Evolutionary conservation across 2,329 filamentous ascomycete species (phyloP), one percentile per base, ranked within the genome.

Genomic region (Thielaviopsis populi): DNA sequence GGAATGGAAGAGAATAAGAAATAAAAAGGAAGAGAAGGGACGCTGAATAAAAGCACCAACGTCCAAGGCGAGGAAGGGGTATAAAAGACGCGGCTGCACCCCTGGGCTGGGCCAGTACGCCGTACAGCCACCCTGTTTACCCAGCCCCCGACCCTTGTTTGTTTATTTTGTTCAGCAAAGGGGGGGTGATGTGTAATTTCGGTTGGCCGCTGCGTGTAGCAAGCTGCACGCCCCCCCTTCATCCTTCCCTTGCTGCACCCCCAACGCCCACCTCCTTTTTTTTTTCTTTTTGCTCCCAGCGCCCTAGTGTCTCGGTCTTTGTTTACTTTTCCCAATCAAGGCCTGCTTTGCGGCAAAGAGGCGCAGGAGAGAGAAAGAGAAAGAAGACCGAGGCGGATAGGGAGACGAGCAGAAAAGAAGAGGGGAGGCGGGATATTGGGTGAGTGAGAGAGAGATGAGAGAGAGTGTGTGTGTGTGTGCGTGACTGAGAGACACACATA

Each of bases 361-460:
- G 59, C 59, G 43, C 59, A 64, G 22, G 70, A 68, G 70, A 73
- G 70, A 70, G 72, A 74, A 68, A 66, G 66, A 60, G 66, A 61
- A 37, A 50, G 22, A 60, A 46, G 43, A 50, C 19, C 37, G n/a
- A 48, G 27, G 37, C 24, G 37, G 43, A 10, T 22, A 43, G 40
- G 41, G 7, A 41, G 22, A 42, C 37, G 3, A 41, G 33, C 17
- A 8, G 30, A 13, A 30, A 59, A 30, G 17, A 42, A 27, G 19
- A 40, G 19, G n/a, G 24, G 19, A 42, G 56, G 11, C 2, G n/a
- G 17, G 8, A 2, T 10, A 37, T 10, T 10, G n/a, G 3, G 33
- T 17, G n/a, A 17, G n/a, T 11, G 15, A 7, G 27, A 37, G 61
- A 53, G 56, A 61, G 66, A 69, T n/a, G 62, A 67, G 67, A 61